Conservation (phyloP, 2,329 filamentous ascomycete species). For the Ceratocystis lukuohia region DNA sequence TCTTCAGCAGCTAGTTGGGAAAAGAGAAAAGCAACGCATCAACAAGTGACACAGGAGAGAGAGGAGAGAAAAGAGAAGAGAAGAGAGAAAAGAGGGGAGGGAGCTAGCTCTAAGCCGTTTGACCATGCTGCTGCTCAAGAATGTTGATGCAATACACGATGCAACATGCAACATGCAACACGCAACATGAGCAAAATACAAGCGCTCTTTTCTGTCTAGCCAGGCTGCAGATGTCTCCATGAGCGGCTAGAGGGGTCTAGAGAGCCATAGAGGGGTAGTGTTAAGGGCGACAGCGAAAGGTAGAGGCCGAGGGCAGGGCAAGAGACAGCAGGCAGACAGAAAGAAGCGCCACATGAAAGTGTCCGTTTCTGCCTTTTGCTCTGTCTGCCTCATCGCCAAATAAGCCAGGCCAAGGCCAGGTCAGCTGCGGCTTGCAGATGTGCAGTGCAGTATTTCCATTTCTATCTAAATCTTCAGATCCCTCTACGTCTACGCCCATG, state of each 20-base stretch:
- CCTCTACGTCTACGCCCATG: no score
- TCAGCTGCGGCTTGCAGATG: slow-evolving; percentile 2
- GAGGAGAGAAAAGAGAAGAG: not conserved
- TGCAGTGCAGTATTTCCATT: not conserved
- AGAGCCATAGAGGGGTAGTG: not conserved
- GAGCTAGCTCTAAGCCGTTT: not conserved
- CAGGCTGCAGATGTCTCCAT: no score
- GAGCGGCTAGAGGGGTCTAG: not conserved
- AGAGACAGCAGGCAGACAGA: not conserved
- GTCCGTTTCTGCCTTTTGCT: not conserved
- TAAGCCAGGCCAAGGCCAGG: not conserved
- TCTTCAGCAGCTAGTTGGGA: not conserved
- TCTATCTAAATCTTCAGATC: no score
- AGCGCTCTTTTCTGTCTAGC: not conserved
- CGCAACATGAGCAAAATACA: not conserved
- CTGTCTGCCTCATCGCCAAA: no score
- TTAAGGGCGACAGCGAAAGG: not conserved
- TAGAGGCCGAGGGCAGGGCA: not conserved
- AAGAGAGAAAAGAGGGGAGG: not conserved
- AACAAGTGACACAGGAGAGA: not conserved
- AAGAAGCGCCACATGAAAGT: not conserved
- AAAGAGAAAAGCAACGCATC: not conserved
- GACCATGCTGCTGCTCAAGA: not conserved
- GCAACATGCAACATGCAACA: not conserved
- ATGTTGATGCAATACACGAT: not conserved